Evolutionary conservation across 169 alveolate genomes (phyloP).

Genomic region (Eimeria sp.): DNA sequence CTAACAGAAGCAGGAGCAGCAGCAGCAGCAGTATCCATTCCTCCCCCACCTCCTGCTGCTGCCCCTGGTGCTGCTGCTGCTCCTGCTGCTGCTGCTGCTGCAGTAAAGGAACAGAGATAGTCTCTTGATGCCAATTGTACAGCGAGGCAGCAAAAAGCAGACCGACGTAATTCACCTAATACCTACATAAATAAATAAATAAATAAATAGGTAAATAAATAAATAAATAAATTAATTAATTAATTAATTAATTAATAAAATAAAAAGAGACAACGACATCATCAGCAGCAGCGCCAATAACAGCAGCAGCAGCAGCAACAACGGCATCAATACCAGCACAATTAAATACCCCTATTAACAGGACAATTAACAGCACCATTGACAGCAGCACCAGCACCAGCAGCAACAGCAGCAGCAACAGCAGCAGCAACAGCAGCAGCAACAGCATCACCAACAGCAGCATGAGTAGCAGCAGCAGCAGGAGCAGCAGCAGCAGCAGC

Average conservation of each 20-base stretch:
- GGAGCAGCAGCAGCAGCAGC: no score
- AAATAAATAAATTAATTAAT: no score
- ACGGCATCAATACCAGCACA: not conserved
- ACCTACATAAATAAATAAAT: not conserved
- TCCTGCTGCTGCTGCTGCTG: constrained; percentile 9
- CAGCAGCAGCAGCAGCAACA: constrained; percentile 14
- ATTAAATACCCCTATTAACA: not conserved
- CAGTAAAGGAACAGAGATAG: constrained; percentile 33
- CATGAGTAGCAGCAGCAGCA: not conserved
- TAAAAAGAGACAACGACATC: not conserved
- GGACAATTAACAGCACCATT: not conserved
- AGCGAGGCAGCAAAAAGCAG: constrained; percentile 29
- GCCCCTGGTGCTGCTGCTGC: constrained; percentile 19
- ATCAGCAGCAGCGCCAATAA: not conserved
- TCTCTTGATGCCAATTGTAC: constrained; percentile 70
- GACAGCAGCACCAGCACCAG: not conserved
- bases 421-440: not conserved
- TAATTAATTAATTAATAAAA: no score
- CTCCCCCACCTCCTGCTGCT: not conserved
- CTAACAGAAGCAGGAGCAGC: no score
- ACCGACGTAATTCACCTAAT: not conserved
- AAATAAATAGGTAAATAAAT: no score
- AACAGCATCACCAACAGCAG: constrained; percentile 1
- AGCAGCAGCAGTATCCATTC: no score
- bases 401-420: not conserved